Evolutionary conservation across 1,284 basidiomycete genomes (phyloP).

Genomic region (Puccinia polysora): DNA sequence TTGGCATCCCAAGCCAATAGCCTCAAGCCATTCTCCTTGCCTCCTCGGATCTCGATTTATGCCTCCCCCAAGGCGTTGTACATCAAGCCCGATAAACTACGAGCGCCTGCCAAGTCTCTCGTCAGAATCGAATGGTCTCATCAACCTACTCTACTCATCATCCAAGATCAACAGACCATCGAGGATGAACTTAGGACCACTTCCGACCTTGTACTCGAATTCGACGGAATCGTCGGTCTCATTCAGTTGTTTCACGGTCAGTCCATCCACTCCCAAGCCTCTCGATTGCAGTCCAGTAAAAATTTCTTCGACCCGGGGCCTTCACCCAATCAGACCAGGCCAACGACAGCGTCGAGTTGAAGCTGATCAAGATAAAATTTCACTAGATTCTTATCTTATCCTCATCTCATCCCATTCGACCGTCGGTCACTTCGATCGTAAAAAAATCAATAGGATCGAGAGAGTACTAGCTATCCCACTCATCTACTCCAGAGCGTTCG

Average conservation of each 20-base stretch:
- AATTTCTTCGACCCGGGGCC: too few relatives aligned
- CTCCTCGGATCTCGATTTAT: slow-evolving; percentile 15
- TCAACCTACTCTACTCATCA: not conserved
- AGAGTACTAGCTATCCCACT: slow-evolving; percentile 21
- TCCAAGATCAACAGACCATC: slow-evolving; percentile 1
- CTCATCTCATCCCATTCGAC: slow-evolving; percentile 24
- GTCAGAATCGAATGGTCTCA: slow-evolving; percentile 19
- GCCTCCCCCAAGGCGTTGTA: not conserved
- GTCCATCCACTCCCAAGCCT: not conserved
- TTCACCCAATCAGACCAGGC: too few relatives aligned
- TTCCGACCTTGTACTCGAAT: not conserved
- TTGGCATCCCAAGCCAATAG: too few relatives aligned
- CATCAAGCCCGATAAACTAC: slow-evolving; percentile 12
- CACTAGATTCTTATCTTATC: slow-evolving; percentile 35
- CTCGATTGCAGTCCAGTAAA: too few relatives aligned
- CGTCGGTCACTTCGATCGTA: slow-evolving; percentile 6
- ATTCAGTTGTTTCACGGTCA: slow-evolving; percentile 32
- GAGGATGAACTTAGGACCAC: slow-evolving; percentile 10
- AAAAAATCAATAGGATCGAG: slow-evolving; percentile 11
- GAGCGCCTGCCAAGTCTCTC: not conserved
- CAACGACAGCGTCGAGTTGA: not conserved
- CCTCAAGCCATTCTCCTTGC: slow-evolving; percentile 2
- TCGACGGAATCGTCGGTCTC: slow-evolving; percentile 28
- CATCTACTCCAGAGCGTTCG: not conserved
- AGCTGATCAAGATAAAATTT: not conserved